Percentiles rank a stretch among this genome's conserved stretches.
Evolutionary conservation across 208 protist genomes (phyloP).

Genomic region (Acanthamoeba castellanii): DNA sequence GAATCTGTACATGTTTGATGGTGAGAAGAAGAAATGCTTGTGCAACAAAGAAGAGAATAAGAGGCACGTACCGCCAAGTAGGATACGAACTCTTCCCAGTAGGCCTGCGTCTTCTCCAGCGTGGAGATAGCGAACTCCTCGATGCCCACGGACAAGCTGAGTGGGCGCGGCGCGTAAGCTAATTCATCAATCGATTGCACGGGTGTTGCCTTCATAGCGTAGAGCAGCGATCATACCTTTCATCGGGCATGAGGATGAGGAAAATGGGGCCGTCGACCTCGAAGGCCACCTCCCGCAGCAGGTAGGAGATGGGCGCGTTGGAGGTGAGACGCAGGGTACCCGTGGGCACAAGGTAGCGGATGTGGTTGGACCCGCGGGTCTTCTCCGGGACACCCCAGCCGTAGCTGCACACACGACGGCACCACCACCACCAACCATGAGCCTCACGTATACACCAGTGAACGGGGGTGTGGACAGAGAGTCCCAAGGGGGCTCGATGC

Average conservation of each 20-base stretch:
- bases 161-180: neutral
- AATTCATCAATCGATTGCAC: neutral
- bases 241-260: constrained; percentile 85
- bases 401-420: constrained; percentile 75
- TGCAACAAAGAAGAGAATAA: neutral
- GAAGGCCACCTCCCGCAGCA: constrained; percentile 84
- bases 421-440: neutral
- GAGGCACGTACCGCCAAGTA: constrained; percentile 74
- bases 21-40: neutral
- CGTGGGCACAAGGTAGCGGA: constrained; percentile 83
- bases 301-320: constrained; percentile 85
- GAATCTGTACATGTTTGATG: constrained; percentile 77
- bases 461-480: neutral
- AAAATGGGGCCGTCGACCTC: constrained; percentile 82
- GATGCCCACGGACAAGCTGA: constrained; percentile 75
- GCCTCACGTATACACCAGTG: neutral
- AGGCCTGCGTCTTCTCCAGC: constrained; percentile 84
- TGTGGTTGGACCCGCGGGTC: constrained; percentile 84
- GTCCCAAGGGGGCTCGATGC: neutral
- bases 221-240: constrained; percentile 48
- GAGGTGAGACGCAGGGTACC: constrained; percentile 84
- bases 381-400: constrained; percentile 85
- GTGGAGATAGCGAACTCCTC: constrained; percentile 77
- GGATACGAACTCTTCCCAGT: constrained; percentile 85
- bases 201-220: neutral